Base-by-base conservation (phyloP, 192 early-diverging fungal species). In the Coemansia sp. region DNA sequence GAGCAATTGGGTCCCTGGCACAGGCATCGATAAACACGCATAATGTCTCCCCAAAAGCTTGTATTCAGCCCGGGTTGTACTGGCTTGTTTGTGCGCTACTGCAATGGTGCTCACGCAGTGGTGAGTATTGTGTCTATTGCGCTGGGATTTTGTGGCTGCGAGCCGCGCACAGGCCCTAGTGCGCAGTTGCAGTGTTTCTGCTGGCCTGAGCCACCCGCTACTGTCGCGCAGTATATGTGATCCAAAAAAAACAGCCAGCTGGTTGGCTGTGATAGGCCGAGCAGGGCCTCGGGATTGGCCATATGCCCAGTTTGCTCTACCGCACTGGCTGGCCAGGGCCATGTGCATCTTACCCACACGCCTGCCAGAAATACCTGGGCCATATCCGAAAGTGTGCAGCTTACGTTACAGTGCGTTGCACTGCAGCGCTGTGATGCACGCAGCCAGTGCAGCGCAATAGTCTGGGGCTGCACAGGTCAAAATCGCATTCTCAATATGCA, bases 61-160 rank as follows among this genome's bases (percentile, higher is more conserved):
- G 46, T 20, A 48, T 48, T 48, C 46, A 48, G 46, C 46, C 46
- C 46, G 46, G 46, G 46, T 48, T 48, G 31, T 31, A 3, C 46
- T 20, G 46, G 46, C 46, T 8, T 7, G 12, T 42, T n/a, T 15
- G 40, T 42, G 15, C 40, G 11, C n/a, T 48, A 48, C 46, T 48
- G 46, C 46, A 20, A 42, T 42, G 40, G 40, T 42, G 46, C 7
- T 19, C 46, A 48, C 6, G n/a, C 46, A 48, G 12, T 6, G 46
- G 46, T 19, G 17, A 19, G 19, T 20, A 17, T 15, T 48, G 46
- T 48, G 40, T 15, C 40, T 14, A 42, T 42, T n/a, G 46, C 46
- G 46, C 46, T 48, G 46, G 46, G 46, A 48, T 48, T 48, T 8
- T 48, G 46, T 48, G 46, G 46, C 46, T 48, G 46, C 4, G n/a